phyloP scores from a whole-genome alignment of 345 rosid species.

The Populus euphratica region DNA sequence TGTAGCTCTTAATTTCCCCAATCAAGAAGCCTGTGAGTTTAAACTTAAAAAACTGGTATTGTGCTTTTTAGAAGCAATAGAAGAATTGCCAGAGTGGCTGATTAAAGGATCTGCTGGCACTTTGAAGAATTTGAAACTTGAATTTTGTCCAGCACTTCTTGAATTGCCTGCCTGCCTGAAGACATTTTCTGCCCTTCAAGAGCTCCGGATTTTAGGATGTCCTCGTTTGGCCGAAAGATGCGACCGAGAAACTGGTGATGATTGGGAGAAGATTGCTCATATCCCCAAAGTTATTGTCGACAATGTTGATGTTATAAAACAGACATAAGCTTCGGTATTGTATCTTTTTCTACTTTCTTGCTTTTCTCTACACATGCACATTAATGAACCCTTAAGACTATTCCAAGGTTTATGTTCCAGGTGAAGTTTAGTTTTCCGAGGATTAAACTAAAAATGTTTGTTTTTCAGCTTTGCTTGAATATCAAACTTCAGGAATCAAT shows the following conservation, averaged over 20 bases:
- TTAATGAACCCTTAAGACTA: too few relatives aligned
- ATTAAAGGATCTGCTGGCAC: neutral
- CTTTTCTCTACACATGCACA: too few relatives aligned
- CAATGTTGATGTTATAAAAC: too few relatives aligned
- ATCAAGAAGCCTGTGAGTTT: neutral
- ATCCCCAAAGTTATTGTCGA: neutral
- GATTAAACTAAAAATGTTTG: too few relatives aligned
- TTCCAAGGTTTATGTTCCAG: too few relatives aligned
- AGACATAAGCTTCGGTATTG: too few relatives aligned
- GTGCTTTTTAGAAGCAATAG: neutral
- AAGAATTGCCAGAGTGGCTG: neutral
- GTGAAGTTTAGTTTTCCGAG: too few relatives aligned
- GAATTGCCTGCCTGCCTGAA: neutral
- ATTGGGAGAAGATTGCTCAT: conserved; percentile 4
- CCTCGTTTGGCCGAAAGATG: neutral
- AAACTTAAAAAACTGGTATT: neutral
- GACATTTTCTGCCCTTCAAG: neutral
- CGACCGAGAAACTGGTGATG: neutral
- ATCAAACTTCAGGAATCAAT: too few relatives aligned
- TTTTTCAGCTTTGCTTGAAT: too few relatives aligned
- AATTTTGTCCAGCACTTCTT: neutral
- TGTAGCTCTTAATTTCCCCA: conserved; percentile 10
- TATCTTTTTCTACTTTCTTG: too few relatives aligned
- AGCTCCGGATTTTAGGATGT: neutral
- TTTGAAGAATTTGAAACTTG: too few relatives aligned